Conservation (phyloP, 148 eudicot species). For the Rhododendron ferrugineum region DNA sequence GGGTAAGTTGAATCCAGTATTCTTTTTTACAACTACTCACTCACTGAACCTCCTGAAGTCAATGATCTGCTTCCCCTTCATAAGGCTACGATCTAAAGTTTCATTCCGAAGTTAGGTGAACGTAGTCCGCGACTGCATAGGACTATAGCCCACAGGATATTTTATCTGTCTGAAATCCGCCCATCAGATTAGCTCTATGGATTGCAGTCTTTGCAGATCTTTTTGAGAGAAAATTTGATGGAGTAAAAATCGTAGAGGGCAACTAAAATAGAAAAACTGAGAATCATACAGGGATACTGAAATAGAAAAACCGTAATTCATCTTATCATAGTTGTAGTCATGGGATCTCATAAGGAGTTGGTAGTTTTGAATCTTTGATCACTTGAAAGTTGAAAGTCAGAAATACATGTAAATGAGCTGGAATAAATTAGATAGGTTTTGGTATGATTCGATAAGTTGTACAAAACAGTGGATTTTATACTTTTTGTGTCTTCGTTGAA, state of each 20-base stretch:
- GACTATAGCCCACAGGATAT: too few relatives aligned
- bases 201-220: background rate
- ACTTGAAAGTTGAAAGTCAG: background rate
- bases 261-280: background rate
- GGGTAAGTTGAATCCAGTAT: background rate
- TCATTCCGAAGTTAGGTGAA: too few relatives aligned
- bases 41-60: too few relatives aligned
- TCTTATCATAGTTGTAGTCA: background rate
- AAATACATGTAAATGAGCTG: background rate
- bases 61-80: too few relatives aligned
- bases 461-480: background rate
- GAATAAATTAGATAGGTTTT: background rate
- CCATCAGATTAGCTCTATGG: background rate
- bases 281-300: background rate
- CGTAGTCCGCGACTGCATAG: too few relatives aligned
- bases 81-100: too few relatives aligned
- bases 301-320: background rate
- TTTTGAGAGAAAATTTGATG: background rate
- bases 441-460: background rate
- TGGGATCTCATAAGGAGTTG: background rate
- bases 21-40: background rate
- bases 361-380: background rate
- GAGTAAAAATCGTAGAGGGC: background rate
- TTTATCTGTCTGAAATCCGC: background rate
- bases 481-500: background rate